Evolutionary conservation across 208 protist genomes (phyloP), one percentile per base, ranked within the genome.

Genomic region (Leishmania lainsoni): DNA sequence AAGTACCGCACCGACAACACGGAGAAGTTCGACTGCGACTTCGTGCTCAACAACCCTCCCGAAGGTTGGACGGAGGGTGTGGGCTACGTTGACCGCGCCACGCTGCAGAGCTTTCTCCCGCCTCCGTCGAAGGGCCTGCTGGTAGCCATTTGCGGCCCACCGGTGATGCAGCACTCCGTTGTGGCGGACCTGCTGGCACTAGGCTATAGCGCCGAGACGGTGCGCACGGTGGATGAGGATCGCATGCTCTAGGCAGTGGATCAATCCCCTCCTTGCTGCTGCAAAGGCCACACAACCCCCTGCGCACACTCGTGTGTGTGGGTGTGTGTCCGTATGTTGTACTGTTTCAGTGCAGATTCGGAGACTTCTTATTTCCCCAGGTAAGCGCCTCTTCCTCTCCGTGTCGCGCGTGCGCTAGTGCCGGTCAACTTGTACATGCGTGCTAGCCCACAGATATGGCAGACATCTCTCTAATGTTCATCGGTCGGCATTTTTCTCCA

Each of bases 81-180:
- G 75, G 89, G 89, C 71, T 91, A 92, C 81, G 83, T 93, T 17
- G 91, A 93, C 58, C 54, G 77, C 59, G 81, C 81, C 5, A 75
- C 90, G 3, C 78, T 95, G 69, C 90, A 85, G 52, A 78, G 77
- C 17, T 76, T 66, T 32, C 63, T 95, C 61, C 91, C 86, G 63
- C 77, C 89, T 2, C 90, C 92, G 42, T 89, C 85, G 29, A 87
- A 91, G 69, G 92, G 92, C 70, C 80, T 93, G 68, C 81, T 96
- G n/a, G 81, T 96, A 10, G 92, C 87, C n/a, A 94, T 96, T 75
- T 96, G 92, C 81, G 92, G 92, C 4, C 92, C 92, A 39, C 89
- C 87, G 59, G 88, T 92, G 42, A 96, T 96, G 92, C 92, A 96
- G 89, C 87, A 83, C 83, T 80, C 78, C 48, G 87, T 94, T 61